phyloP scores from a whole-genome alignment of 2,329 filamentous ascomycete genomes.

The Trichoderma citrinoviride region DNA sequence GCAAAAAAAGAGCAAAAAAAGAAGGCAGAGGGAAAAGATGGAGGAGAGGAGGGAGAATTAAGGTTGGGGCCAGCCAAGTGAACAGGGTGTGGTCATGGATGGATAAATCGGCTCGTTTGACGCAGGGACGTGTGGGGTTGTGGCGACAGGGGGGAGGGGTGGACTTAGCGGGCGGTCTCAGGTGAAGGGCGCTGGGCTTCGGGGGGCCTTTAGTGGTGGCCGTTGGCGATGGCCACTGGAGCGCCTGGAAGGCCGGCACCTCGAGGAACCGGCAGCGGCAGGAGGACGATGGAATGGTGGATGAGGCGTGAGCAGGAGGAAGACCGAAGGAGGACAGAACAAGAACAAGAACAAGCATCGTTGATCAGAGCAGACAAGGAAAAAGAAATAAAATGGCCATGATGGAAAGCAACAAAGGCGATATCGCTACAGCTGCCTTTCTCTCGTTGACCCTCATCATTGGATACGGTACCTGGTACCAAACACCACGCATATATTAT shows the following conservation, averaged over 20 bases:
- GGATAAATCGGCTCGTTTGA: conserved; percentile 24
- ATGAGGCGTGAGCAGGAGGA: too few species aligned
- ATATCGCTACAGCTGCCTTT: too few species aligned
- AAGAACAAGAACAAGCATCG: too few species aligned
- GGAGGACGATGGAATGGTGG: too few species aligned
- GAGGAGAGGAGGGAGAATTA: conserved; percentile 22
- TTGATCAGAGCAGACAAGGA: too few species aligned
- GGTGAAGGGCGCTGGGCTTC: background rate
- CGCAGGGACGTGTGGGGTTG: conserved; percentile 23
- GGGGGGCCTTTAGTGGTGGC: conserved; percentile 5
- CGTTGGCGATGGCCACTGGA: background rate
- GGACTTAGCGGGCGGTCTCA: conserved; percentile 6
- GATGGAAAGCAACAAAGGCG: background rate
- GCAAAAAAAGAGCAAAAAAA: background rate
- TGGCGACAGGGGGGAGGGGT: conserved; percentile 12
- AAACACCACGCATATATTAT: background rate
- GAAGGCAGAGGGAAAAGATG: conserved; percentile 12
- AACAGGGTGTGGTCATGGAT: conserved; percentile 23
- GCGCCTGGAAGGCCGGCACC: too few species aligned
- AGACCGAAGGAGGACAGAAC: too few species aligned
- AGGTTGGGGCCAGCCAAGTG: conserved; percentile 22
- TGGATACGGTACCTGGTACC: background rate
- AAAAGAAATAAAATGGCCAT: too few species aligned
- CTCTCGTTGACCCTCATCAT: too few species aligned
- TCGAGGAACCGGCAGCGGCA: too few species aligned